Conservation (phyloP, 1,284 basidiomycete genomes). For the Salmacisia buchloeana region DNA sequence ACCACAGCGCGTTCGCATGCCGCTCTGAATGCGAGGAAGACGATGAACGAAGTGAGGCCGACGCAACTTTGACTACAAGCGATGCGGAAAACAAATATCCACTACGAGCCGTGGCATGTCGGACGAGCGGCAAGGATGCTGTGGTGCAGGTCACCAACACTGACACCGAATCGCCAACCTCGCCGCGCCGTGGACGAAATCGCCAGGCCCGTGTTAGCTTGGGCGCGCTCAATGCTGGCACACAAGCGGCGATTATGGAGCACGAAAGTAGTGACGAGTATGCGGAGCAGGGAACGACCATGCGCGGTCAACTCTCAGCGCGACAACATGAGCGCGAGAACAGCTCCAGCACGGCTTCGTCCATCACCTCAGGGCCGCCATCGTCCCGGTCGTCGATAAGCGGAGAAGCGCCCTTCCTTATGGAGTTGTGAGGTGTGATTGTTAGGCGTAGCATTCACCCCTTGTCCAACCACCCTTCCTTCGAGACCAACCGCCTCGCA, state of each 20-base stretch:
- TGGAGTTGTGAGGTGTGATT: constrained; percentile 7
- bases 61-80: background rate
- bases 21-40: background rate
- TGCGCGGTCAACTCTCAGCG: background rate
- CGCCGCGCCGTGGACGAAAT: background rate
- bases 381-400: constrained; percentile 4
- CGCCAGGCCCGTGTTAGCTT: background rate
- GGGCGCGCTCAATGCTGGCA: background rate
- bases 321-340: background rate
- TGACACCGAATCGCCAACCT: background rate
- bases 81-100: background rate
- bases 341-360: constrained; percentile 5
- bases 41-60: background rate
- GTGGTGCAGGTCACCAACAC: no score
- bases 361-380: background rate
- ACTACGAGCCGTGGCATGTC: background rate
- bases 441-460: no score
- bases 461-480: no score
- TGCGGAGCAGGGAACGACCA: background rate
- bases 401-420: background rate
- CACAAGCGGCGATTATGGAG: background rate
- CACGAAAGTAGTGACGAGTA: background rate
- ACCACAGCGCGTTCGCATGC: background rate
- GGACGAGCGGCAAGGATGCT: background rate
- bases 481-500: no score